These are phyloP conservation scores for Diaporthe sp. DNA, from an alignment of 2,329 filamentous ascomycete genomes.

Conservation along the genomic window DNA sequence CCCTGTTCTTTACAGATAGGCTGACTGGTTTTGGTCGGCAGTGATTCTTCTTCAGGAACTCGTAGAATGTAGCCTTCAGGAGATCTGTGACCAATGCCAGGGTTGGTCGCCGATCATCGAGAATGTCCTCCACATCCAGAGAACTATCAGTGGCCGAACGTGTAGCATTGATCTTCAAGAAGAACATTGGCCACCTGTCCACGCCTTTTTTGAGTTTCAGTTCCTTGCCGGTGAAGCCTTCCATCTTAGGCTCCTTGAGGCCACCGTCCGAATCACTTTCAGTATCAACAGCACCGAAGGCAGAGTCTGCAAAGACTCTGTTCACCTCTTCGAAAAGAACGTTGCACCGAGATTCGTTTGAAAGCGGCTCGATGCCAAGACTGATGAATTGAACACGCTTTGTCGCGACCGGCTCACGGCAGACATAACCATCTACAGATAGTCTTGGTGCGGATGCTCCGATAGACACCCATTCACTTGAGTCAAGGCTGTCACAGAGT, in stretches of 20 bases:
- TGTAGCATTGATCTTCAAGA: slow-evolving; percentile 72
- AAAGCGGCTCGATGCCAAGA: slow-evolving; percentile 78
- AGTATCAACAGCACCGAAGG: slow-evolving; percentile 77
- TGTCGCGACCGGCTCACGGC: slow-evolving; percentile 76
- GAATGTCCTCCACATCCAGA: slow-evolving; percentile 54
- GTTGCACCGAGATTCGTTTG: slow-evolving; percentile 68
- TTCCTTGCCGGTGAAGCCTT: slow-evolving; percentile 65
- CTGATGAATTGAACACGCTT: slow-evolving; percentile 86
- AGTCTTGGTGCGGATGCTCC: slow-evolving; percentile 75
- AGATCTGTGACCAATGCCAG: slow-evolving; percentile 74
- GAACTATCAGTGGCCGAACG: background rate
- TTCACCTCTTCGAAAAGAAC: slow-evolving; percentile 86
- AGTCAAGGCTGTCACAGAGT: slow-evolving; percentile 67
- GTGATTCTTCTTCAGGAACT: slow-evolving; percentile 82
- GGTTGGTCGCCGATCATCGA: slow-evolving; percentile 62
- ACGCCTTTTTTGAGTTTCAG: slow-evolving; percentile 73
- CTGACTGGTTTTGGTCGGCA: slow-evolving; percentile 67
- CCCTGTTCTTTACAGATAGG: slow-evolving; percentile 18
- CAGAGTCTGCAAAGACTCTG: slow-evolving; percentile 79
- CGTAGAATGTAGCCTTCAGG: slow-evolving; percentile 75
- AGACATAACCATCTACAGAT: slow-evolving; percentile 79
- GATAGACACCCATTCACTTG: slow-evolving; percentile 76
- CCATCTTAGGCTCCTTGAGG: slow-evolving; percentile 54
- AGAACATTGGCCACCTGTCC: slow-evolving; percentile 92
- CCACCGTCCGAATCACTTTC: slow-evolving; percentile 54